Base-by-base conservation (phyloP, 768 basidiomycete genomes). In the Pleurotus djamor region DNA sequence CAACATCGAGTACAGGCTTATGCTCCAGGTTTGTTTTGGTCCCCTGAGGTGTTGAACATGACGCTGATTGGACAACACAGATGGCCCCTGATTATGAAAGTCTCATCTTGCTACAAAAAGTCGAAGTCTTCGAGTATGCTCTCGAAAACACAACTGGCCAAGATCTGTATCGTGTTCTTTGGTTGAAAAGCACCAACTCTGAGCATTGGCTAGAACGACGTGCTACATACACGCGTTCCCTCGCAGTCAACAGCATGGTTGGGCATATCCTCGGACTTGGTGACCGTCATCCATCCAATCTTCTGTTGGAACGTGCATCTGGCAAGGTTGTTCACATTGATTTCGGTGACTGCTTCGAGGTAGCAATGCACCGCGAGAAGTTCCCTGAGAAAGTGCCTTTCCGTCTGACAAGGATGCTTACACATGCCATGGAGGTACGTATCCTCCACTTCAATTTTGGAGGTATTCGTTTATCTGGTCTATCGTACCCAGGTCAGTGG, bases 81-180 rank as follows among this genome's bases (percentile, higher is more conserved):
- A 98, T 98, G 96, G 97, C 97, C 7, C 96, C 97, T 8, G 96
- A 98, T 69, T 99, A 98, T 72, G 96, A 98, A 72, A 92, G 89
- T 66, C 78, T 98, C 34, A 94, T 90, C 34, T 78, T 98, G 4
- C 82, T 99, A 52, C 96, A 99, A 71, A 99, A 99, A 78, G 92
- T 99, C 43, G 97, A 99, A 70, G 97, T 99, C 3, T 99, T 99
- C 74, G 95, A 98, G 72, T 98, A 98, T 66, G 96, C 97, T 5
- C 80, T 98, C 47, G 96, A 98, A 72, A 98, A 98, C 67, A 98
- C 97, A 1, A 98, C 95, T 0, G 97, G 97, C 1, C 97, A 98
- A 73, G 97, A 99, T 69, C 79, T 99, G 10, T 99, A 99, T 72
- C 82, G 94, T 10, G 94, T 99, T 8, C 76, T 99, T 12, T 99